Conservation (phyloP, 164 flowering plant species). For the Malania oleifera region DNA sequence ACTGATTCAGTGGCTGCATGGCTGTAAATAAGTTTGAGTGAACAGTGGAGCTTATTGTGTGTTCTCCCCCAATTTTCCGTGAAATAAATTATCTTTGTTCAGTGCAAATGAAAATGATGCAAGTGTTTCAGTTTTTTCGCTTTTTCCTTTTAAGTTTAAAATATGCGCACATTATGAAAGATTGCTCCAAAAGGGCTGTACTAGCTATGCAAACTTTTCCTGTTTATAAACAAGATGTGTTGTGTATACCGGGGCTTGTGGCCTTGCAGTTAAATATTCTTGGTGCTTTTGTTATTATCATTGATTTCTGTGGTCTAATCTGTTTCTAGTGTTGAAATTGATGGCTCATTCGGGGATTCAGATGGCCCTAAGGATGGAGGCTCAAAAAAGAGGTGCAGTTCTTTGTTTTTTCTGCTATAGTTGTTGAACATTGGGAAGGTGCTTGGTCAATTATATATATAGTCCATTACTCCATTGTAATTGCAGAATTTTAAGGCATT, state of each 20-base stretch:
- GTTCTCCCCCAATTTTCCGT: no score
- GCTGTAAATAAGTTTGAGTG: no score
- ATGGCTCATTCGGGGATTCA: slow-evolving; percentile 37
- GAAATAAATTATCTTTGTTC: no score
- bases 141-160: no score
- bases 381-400: slow-evolving; percentile 44
- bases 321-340: slow-evolving; percentile 33
- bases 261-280: neutral
- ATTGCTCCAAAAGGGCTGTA: neutral
- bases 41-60: no score
- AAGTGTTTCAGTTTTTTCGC: no score
- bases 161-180: neutral
- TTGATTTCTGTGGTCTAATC: neutral
- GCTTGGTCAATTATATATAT: neutral
- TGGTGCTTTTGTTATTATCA: neutral
- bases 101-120: no score
- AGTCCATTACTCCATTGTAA: no score
- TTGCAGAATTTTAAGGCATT: no score
- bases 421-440: no score
- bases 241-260: neutral
- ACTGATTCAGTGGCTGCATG: no score
- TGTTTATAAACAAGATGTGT: neutral
- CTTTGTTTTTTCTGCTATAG: neutral
- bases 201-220: neutral
- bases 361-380: slow-evolving; percentile 36